phyloP scores from a whole-genome alignment of 805 yeast species.

The Candida coquimbonensis region DNA sequence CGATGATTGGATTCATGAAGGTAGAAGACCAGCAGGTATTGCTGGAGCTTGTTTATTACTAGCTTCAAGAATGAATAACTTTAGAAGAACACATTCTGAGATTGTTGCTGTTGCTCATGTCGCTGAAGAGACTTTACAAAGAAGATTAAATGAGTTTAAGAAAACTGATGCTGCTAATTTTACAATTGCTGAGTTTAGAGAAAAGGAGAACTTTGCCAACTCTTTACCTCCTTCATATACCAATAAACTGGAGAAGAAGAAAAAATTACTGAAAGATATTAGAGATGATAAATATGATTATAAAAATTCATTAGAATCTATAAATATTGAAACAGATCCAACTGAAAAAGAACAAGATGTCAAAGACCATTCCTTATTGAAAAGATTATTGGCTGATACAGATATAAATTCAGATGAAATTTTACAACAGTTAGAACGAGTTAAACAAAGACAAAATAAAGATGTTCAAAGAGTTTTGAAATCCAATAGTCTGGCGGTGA shows the following conservation, averaged over 20 bases:
- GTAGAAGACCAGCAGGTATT: slow-evolving; percentile 96
- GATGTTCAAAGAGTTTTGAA: slow-evolving; percentile 12
- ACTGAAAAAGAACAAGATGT: slow-evolving; percentile 21
- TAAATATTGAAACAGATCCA: neutral
- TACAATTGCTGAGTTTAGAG: slow-evolving; percentile 70
- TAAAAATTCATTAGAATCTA: slow-evolving; percentile 2
- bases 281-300: neutral
- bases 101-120: slow-evolving; percentile 93
- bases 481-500: slow-evolving; percentile 19
- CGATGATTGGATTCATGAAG: slow-evolving; percentile 92
- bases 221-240: slow-evolving; percentile 81
- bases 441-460: slow-evolving; percentile 20
- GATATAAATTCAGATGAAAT: slow-evolving; percentile 21
- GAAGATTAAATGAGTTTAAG: slow-evolving; percentile 82
- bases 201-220: slow-evolving; percentile 24
- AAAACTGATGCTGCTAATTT: slow-evolving; percentile 66
- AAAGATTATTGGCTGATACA: slow-evolving; percentile 7
- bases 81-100: slow-evolving; percentile 85
- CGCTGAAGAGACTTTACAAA: slow-evolving; percentile 89
- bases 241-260: slow-evolving; percentile 41
- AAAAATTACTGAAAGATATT: neutral
- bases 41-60: slow-evolving; percentile 93
- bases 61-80: slow-evolving; percentile 96
- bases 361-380: slow-evolving; percentile 13
- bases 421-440: slow-evolving; percentile 23